Evolutionary conservation across 164 flowering plant genomes (phyloP), one percentile per base, ranked within the genome.

Genomic region (Aristolochia californica): DNA sequence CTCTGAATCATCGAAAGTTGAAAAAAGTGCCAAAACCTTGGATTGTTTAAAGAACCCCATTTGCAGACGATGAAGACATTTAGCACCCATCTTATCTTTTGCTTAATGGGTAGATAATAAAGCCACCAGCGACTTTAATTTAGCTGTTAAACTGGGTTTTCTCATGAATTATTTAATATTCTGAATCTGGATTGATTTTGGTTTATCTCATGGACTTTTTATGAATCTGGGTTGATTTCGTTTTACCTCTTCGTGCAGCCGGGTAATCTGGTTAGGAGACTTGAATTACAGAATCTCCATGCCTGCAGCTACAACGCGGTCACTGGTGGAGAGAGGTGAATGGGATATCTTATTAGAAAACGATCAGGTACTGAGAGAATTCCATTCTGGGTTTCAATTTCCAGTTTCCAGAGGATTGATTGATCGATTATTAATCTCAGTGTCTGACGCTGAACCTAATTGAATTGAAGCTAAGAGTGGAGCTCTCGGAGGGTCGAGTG

Each of bases 401-500:
- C 44, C 20, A 0, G 40, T 34, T 13, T 22, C 5, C 18, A 44
- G 18, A 38, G 11, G 40, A 34, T 4, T 34, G 30, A 28, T 2
- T 28, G 7, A 2, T 28, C 7, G 8, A 22, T 16, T 57, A 13
- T 44, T 22, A 24, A 16, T 60, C 27, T 9, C 21, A 48, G 16
- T 24, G 15, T 27, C 15, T 18, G 43, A 27, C 40, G 20, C 44
- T 50, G 11, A 38, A 47, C 48, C 45, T 25, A 38, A 9, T 4
- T 23, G 47, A 49, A 20, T 59, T 66, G 69, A 68, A 87, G 95
- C 77, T 87, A 62, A 75, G 60, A 57, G 68, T 45, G 56, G 91
- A 64, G 56, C 62, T 57, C 17, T 43, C 57, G 15, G 53, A 57
- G 43, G 67, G 67, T 16, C 50, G 58, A 44, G 88, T 83, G 16